A percentile compares a stretch with the other conserved stretches of the same genome.
These are phyloP conservation scores for Crithidia bombi DNA, from an alignment of 208 protist genomes.

Conservation along the genomic window DNA sequence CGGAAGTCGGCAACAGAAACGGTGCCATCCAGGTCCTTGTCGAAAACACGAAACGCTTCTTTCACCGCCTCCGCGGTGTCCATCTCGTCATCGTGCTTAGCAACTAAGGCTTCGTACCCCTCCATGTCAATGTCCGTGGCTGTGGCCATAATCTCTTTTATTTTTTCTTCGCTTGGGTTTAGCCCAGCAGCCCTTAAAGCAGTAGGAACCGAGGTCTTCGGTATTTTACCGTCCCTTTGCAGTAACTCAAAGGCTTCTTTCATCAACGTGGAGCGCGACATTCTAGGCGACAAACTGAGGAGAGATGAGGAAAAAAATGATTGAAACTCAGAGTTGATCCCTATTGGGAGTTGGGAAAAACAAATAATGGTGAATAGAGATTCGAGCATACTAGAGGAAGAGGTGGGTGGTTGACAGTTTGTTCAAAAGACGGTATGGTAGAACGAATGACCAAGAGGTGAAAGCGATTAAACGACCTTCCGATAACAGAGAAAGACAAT, in stretches of 20 bases:
- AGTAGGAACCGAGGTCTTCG: slow-evolving; percentile 83
- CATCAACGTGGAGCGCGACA: slow-evolving; percentile 78
- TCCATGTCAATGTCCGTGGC: slow-evolving; percentile 83
- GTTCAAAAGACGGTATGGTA: too few relatives aligned
- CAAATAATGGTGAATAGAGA: too few relatives aligned
- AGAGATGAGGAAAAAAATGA: background rate
- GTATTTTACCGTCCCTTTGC: slow-evolving; percentile 90
- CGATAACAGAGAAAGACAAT: too few relatives aligned
- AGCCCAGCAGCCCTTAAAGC: slow-evolving; percentile 87
- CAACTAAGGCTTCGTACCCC: slow-evolving; percentile 81
- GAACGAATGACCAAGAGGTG: too few relatives aligned
- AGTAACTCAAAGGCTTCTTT: slow-evolving; percentile 91
- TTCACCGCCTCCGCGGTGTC: slow-evolving; percentile 95
- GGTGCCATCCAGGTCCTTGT: slow-evolving; percentile 95
- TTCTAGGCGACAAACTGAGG: slow-evolving; percentile 15
- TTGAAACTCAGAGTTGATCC: background rate
- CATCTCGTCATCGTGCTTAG: slow-evolving; percentile 85
- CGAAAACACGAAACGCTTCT: slow-evolving; percentile 97
- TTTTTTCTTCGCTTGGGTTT: slow-evolving; percentile 92
- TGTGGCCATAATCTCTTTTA: slow-evolving; percentile 87
- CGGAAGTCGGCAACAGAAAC: slow-evolving; percentile 96
- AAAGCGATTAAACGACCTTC: too few relatives aligned
- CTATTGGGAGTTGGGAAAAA: background rate
- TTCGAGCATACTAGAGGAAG: too few relatives aligned
- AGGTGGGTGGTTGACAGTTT: too few relatives aligned